phyloP scores from a whole-genome alignment of 768 basidiomycete species.

The Lyophyllum semitale region DNA sequence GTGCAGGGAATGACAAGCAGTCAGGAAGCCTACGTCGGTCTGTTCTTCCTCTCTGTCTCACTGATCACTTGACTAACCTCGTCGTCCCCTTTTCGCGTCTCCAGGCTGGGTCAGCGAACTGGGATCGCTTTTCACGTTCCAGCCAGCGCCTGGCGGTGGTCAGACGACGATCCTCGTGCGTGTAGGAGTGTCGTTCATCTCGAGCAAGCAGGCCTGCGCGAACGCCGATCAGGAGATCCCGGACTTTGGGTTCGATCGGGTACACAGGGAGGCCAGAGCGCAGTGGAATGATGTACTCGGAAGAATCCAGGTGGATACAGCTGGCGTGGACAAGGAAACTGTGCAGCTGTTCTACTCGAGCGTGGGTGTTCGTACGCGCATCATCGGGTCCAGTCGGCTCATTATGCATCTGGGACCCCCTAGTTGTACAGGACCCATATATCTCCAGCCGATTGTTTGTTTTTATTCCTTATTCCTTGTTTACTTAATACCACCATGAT shows the following conservation, averaged over 20 bases:
- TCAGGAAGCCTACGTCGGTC: constrained; percentile 51
- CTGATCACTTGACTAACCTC: too few species aligned
- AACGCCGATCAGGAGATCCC: constrained; percentile 66
- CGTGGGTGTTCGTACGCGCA: constrained; percentile 26
- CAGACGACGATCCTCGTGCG: constrained; percentile 53
- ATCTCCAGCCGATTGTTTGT: constrained; percentile 64
- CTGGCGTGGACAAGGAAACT: constrained; percentile 47
- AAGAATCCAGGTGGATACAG: constrained; percentile 53
- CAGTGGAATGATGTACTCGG: constrained; percentile 62
- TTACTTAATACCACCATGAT: not conserved
- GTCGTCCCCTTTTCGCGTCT: too few species aligned
- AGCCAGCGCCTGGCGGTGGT: constrained; percentile 34
- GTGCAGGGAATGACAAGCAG: constrained; percentile 46
- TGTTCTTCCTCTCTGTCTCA: constrained; percentile 9
- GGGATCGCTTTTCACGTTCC: constrained; percentile 56
- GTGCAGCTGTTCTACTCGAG: constrained; percentile 63
- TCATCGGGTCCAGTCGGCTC: not conserved
- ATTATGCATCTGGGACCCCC: not conserved
- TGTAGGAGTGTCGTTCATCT: constrained; percentile 67
- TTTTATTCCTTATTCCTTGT: not conserved
- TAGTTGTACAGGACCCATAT: constrained; percentile 64
- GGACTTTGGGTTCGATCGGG: constrained; percentile 53
- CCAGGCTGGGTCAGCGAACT: constrained; percentile 51
- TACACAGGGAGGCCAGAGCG: constrained; percentile 41
- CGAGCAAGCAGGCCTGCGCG: constrained; percentile 56